These are phyloP conservation scores for Vinca minor DNA, from an alignment of 257 asterid genomes.

Conservation along the genomic window DNA sequence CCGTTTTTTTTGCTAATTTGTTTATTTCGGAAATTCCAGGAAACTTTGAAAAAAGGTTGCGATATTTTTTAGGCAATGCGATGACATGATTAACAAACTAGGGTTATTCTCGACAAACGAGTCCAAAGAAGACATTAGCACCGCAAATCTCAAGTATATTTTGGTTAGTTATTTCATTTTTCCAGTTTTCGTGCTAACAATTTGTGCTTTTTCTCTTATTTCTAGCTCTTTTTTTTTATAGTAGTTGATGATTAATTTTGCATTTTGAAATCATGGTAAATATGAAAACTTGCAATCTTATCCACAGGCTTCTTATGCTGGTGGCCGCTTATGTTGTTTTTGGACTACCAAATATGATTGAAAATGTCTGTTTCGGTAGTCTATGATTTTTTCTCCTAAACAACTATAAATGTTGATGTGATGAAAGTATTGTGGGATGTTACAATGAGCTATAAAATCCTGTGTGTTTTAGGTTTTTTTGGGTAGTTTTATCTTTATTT, in stretches of 20 bases:
- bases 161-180: constrained; percentile 41
- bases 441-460: no score
- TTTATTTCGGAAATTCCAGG: constrained; percentile 31
- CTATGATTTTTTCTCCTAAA: background rate
- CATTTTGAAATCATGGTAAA: background rate
- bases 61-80: constrained; percentile 59
- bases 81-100: constrained; percentile 71
- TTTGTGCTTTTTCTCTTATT: background rate
- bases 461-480: no score
- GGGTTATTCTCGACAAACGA: constrained; percentile 86
- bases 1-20: background rate
- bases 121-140: constrained; percentile 84
- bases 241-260: background rate
- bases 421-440: background rate
- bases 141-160: constrained; percentile 72
- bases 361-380: background rate
- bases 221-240: background rate
- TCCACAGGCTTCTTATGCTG: background rate
- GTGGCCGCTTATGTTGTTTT: background rate
- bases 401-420: background rate
- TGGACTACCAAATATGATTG: background rate
- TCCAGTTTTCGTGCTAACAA: background rate
- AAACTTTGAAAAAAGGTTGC: constrained; percentile 56
- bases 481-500: no score
- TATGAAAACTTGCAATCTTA: background rate